Evolutionary conservation across 768 basidiomycete species (phyloP), one percentile per base, ranked within the genome.

Genomic region (Mycena amicta): DNA sequence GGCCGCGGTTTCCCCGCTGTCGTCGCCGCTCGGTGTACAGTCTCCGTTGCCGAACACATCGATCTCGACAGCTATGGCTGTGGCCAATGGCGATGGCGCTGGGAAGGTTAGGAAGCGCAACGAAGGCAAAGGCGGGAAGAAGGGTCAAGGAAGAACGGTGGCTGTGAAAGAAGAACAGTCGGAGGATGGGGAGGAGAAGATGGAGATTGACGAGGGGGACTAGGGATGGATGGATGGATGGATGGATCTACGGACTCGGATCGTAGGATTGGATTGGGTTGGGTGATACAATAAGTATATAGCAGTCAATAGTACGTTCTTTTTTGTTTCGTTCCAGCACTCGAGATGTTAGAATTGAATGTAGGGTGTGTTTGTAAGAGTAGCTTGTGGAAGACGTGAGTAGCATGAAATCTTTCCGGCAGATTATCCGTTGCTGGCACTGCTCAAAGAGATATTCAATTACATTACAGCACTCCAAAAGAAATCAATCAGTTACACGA

Each of bases 11-110:
- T 31, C 27, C 5, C 50, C 30, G 28, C 15, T 15, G 15, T 50
- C 49, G 41, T 55, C 56, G 3, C 66, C 67, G 15, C 65, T 67
- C 26, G 56, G 60, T 3, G 67, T 71, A 3, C 66, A 66, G 4
- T 25, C 56, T 27, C 39, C 51, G 26, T 30, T 50, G 25, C 5
- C 31, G 43, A n/a, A 23, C 11, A 27, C 46, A 6, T 15, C 43
- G 43, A 45, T 23, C 20, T 15, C 43, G 22, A 15, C 43, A 5
- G 12, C 43, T 8, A 23, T 45, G 43, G 20, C 12, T 16, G 43
- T 23, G 8, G 43, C 8, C 43, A 45, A 45, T n/a, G 43, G 22
- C 8, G 22, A 45, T 15, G 43, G 12, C 8, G 12, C 43, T 6
- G 8, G 12, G 12, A 45, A 45, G 43, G 33, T 18, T 8, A 8